Base-by-base conservation (phyloP, 2,329 filamentous ascomycete genomes). In the Apiospora rasikravindrae region DNA sequence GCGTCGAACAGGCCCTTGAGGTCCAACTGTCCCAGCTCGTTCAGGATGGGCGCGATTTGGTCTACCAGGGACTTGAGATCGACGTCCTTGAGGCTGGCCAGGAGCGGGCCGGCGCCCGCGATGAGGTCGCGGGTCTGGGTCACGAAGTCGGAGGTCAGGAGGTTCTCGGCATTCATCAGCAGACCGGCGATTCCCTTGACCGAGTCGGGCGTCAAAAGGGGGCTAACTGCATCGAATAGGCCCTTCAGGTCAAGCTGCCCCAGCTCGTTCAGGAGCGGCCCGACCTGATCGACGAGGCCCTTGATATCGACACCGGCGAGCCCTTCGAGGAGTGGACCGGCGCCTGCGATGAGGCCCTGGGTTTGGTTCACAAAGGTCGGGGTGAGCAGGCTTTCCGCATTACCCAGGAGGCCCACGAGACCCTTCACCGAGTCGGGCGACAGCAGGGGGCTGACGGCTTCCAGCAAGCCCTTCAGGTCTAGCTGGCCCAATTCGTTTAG, bases 321-420 rank as follows among this genome's bases (percentile, higher is more conserved):
- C 1, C 74, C 75, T 0, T 73, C 73, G 5, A 73, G 69, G 0
- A 83, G 76, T 0, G 80, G 81, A 44, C 78, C 75, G 16, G 66
- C 81, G 66, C 53, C 76, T 24, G 67, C 74, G 70, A 76, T 67
- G 19, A 81, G 8, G 4, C 75, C 70, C 61, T 78, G 74, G 13
- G 79, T 72, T n/a, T 76, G 49, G 1, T 76, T 49, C 22, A 80
- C 75, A 16, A 76, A 74, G 69, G 77, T 74, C 64, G 57, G 73
- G 0, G 82, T 83, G 37, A 85, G 76, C 40, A 85, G 78, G 4
- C 73, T 72, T 4, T 79, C 81, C n/a, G 82, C 83, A 29, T 83
- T 84, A 33, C 75, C 76, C 2, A 85, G 74, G 7, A 85, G 76
- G 13, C 57, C 76, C 8, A 81, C 77, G 29, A 84, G 67, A 40